A percentile compares a stretch with the other conserved stretches of the same genome.
Conservation (phyloP, 2,329 filamentous ascomycete species). For the Pseudocercospora cruenta region DNA sequence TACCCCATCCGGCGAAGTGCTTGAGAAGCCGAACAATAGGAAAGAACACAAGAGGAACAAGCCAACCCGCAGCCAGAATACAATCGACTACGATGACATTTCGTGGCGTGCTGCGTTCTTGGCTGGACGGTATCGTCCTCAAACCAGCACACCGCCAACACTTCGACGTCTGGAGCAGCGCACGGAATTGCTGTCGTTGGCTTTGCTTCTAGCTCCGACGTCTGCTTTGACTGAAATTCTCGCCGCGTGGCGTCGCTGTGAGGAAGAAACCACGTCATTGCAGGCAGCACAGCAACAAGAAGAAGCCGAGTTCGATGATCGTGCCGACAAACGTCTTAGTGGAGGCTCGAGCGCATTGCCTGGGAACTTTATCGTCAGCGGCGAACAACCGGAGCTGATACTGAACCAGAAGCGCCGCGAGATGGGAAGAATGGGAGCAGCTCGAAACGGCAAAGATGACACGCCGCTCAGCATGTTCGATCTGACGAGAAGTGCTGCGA, state of each 20-base stretch:
- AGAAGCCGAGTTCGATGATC: conserved; percentile 72
- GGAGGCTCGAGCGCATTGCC: conserved; percentile 40
- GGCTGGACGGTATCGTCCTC: conserved; percentile 70
- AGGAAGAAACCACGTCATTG: conserved; percentile 72
- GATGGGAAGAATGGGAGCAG: conserved; percentile 38
- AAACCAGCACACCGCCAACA: conserved; percentile 53
- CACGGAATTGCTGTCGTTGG: conserved; percentile 76
- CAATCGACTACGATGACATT: conserved; percentile 60
- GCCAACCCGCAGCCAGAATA: conserved; percentile 27
- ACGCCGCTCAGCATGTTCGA: conserved; percentile 59
- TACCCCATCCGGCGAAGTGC: conserved; percentile 39
- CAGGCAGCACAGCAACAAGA: conserved; percentile 68
- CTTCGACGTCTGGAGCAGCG: conserved; percentile 77
- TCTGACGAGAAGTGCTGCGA: conserved; percentile 54
- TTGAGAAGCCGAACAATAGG: conserved; percentile 17
- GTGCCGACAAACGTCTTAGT: conserved; percentile 56
- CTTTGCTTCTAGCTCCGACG: conserved; percentile 72
- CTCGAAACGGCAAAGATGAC: conserved; percentile 36
- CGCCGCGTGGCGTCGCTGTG: conserved; percentile 73
- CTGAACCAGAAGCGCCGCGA: conserved; percentile 47
- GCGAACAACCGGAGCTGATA: conserved; percentile 39
- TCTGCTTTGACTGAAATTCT: conserved; percentile 74
- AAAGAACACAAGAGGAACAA: conserved; percentile 16
- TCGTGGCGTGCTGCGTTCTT: conserved; percentile 79
- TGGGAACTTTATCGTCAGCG: conserved; percentile 48